Evolutionary conservation across 192 early-diverging fungal genomes (phyloP), one percentile per base, ranked within the genome.

Genomic region (Mortierella antarctica): DNA sequence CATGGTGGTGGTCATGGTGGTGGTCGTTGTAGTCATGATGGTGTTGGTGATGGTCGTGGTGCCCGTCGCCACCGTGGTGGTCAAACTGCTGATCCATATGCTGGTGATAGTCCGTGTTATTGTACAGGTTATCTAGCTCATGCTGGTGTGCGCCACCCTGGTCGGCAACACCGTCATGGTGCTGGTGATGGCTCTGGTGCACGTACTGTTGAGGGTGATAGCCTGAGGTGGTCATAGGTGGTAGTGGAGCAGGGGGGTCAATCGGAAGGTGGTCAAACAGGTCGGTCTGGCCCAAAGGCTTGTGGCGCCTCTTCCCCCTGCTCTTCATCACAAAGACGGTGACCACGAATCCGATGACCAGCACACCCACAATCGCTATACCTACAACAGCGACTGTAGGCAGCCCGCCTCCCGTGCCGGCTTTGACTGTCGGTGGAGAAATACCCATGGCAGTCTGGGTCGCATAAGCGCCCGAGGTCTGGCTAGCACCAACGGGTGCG

Each of bases 201-300:
- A 31, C 31, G 31, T 31, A 31, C 31, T 31, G 31, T 3, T 31
- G 31, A 31, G 31, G 48, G 21, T 71, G 57, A 50, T 59, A 23
- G 3, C 68, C 67, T 0, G 60, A 8, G 0, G 20, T 58, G 45
- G 6, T 64, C 57, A 65, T 70, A 17, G 64, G 46, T 13, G 75
- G 69, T 2, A 45, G 6, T 2, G 69, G 68, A 1, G 75, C 59
- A 6, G 55, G 44, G 5, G 67, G 63, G 12, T 61, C 50, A 15
- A 74, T 67, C 21, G 68, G 75, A 18, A 79, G 45, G 17, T 79
- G 75, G 17, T 62, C 75, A 67, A 79, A 79, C 40, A 76, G 18
- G 50, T 79, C 69, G 7, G 55, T 54, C n/a, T 70, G 68, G 7
- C 9, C 41, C 58, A 79, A 14, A 7, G 69, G 57, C 41, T 71